A percentile compares a stretch with the other conserved stretches of the same genome.
Conservation (phyloP, 2,329 filamentous ascomycete species). For the Aspergillus ustus region DNA sequence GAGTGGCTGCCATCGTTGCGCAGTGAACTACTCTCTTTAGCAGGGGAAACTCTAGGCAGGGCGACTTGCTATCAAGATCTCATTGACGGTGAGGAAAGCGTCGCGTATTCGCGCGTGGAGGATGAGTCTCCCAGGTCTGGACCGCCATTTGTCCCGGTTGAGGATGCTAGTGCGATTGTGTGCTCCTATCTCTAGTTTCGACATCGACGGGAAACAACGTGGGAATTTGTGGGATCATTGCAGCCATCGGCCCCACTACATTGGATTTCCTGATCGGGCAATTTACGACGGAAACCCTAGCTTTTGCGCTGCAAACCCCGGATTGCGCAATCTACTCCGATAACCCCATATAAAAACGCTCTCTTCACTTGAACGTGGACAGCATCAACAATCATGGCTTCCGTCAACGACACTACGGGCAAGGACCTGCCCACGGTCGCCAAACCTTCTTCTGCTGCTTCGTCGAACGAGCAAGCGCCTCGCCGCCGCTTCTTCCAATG, state of each 20-base stretch:
- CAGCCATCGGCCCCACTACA: not conserved
- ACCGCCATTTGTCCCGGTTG: not conserved
- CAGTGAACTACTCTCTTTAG: not conserved
- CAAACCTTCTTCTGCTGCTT: not conserved
- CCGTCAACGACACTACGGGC: not conserved
- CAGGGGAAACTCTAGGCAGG: not conserved
- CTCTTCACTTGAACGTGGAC: not conserved
- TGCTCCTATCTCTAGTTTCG: conserved; percentile 1
- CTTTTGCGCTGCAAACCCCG: not conserved
- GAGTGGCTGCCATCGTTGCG: not conserved
- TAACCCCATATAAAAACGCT: not conserved
- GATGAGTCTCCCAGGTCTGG: not conserved
- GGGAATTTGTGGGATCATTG: too few relatives aligned
- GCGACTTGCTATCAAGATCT: not conserved
- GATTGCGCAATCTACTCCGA: not conserved
- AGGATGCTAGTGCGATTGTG: not conserved
- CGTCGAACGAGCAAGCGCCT: not conserved
- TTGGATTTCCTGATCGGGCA: not conserved
- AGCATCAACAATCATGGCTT: not conserved
- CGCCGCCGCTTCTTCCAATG: not conserved
- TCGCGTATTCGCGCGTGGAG: not conserved
- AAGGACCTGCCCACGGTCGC: not conserved
- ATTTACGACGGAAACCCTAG: conserved; percentile 3
- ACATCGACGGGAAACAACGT: not conserved
- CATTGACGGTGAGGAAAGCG: not conserved